Percentiles rank a stretch among this genome's conserved stretches.
phyloP scores from a whole-genome alignment of 2,329 filamentous ascomycete species.

The Aspergillus arachidicola region DNA sequence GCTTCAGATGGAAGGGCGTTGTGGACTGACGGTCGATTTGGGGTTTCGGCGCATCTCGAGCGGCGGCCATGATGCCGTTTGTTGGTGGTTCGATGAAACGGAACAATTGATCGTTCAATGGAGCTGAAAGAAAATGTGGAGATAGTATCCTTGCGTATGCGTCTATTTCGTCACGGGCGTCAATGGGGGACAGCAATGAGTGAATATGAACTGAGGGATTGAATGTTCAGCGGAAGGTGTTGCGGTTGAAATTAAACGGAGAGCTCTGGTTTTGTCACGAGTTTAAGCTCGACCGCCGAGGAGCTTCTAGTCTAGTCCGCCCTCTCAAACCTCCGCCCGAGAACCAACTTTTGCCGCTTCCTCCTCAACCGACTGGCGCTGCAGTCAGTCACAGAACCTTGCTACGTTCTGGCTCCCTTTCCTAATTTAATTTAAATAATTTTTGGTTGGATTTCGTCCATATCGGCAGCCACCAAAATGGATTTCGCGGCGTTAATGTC shows the following conservation, averaged over 20 bases:
- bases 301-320: neutral
- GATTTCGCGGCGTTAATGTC: slow-evolving; percentile 95
- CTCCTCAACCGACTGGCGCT: neutral
- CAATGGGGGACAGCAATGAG: neutral
- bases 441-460: too few species aligned
- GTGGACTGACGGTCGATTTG: slow-evolving; percentile 69
- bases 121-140: neutral
- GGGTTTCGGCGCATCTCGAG: slow-evolving; percentile 32
- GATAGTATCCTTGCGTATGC: neutral
- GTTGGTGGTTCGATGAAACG: neutral
- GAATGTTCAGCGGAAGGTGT: neutral
- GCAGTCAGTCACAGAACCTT: neutral
- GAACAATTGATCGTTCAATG: neutral
- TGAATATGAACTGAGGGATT: neutral
- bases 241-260: slow-evolving; percentile 3
- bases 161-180: neutral
- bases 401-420: neutral
- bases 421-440: neutral
- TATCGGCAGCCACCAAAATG: slow-evolving; percentile 58
- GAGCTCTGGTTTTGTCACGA: slow-evolving; percentile 11
- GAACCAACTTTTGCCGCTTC: neutral
- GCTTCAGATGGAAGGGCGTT: slow-evolving; percentile 79
- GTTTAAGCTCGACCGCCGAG: slow-evolving; percentile 5
- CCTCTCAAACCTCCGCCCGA: neutral
- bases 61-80: slow-evolving; percentile 21